Percentiles rank a stretch among this genome's conserved stretches.
These are phyloP conservation scores for Huntiella bhutanensis DNA, from an alignment of 2,329 filamentous ascomycete genomes.

Conservation along the genomic window DNA sequence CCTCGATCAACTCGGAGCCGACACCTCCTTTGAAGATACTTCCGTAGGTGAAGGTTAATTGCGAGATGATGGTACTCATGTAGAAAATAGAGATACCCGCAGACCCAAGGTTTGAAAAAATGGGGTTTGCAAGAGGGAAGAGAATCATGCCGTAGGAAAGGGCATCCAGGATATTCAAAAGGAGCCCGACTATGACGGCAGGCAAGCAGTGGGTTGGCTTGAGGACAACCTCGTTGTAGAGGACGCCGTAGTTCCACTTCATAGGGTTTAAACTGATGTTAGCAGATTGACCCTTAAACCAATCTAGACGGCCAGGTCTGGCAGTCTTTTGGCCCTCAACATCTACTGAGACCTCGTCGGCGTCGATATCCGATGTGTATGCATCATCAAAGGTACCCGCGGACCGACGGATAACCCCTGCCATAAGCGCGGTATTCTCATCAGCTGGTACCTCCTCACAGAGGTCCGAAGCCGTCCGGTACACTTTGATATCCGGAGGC, in stretches of 20 bases:
- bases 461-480: slow-evolving; percentile 15
- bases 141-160: slow-evolving; percentile 95
- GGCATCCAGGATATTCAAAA: slow-evolving; percentile 87
- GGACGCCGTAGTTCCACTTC: slow-evolving; percentile 47
- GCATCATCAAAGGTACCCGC: neutral
- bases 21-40: slow-evolving; percentile 83
- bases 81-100: slow-evolving; percentile 98
- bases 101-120: slow-evolving; percentile 71
- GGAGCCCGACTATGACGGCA: slow-evolving; percentile 68
- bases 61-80: slow-evolving; percentile 87
- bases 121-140: slow-evolving; percentile 71
- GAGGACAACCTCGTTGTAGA: slow-evolving; percentile 46
- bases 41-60: slow-evolving; percentile 70
- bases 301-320: neutral
- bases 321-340: slow-evolving; percentile 13
- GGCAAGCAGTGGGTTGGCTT: slow-evolving; percentile 56
- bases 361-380: slow-evolving; percentile 1
- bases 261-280: slow-evolving; percentile 27
- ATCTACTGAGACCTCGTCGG: slow-evolving; percentile 2
- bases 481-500: slow-evolving; percentile 10
- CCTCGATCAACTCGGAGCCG: slow-evolving; percentile 95
- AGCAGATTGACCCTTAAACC: neutral
- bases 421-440: slow-evolving; percentile 12
- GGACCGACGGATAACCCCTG: slow-evolving; percentile 14
- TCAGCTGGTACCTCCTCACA: slow-evolving; percentile 11